Conservation (phyloP, 495 filamentous ascomycete genomes). For the Haplographium delicatum region DNA sequence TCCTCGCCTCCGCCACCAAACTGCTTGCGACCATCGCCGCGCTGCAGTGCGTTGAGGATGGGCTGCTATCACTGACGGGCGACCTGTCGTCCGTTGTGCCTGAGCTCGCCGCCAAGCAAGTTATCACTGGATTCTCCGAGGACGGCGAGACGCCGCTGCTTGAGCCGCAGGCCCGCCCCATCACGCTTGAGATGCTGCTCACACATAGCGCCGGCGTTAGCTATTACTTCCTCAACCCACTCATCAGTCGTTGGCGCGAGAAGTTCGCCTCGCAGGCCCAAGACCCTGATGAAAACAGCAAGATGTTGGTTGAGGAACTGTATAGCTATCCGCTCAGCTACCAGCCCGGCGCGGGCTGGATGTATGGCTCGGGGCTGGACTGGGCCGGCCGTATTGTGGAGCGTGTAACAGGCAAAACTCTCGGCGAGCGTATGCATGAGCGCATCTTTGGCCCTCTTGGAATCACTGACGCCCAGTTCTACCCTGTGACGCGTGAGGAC, state of each 20-base stretch:
- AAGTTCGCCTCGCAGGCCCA: slow-evolving; percentile 24
- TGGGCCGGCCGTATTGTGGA: slow-evolving; percentile 56
- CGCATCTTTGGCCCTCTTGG: slow-evolving; percentile 53
- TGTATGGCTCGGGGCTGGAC: slow-evolving; percentile 48
- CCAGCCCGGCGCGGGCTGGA: slow-evolving; percentile 46
- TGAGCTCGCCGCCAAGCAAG: slow-evolving; percentile 19
- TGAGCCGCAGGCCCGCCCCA: slow-evolving; percentile 25
- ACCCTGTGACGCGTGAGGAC: slow-evolving; percentile 38
- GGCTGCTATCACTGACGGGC: slow-evolving; percentile 29
- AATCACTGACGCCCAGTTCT: slow-evolving; percentile 38
- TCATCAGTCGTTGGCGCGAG: slow-evolving; percentile 32
- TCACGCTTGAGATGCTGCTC: slow-evolving; percentile 35
- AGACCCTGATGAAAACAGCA: slow-evolving; percentile 2
- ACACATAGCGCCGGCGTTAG: slow-evolving; percentile 36
- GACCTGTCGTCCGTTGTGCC: slow-evolving; percentile 20
- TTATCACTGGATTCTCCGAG: slow-evolving; percentile 21
- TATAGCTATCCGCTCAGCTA: slow-evolving; percentile 38
- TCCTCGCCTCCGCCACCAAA: slow-evolving; percentile 56
- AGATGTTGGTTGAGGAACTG: slow-evolving; percentile 22
- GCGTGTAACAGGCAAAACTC: slow-evolving; percentile 41
- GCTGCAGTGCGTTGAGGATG: slow-evolving; percentile 57
- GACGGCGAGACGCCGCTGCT: slow-evolving; percentile 25
- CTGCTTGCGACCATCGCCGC: slow-evolving; percentile 46
- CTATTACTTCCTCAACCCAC: slow-evolving; percentile 39
- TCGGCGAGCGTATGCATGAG: slow-evolving; percentile 51